Conservation (phyloP, 1,139 yeast species). For the Debaryomyces udenii region DNA sequence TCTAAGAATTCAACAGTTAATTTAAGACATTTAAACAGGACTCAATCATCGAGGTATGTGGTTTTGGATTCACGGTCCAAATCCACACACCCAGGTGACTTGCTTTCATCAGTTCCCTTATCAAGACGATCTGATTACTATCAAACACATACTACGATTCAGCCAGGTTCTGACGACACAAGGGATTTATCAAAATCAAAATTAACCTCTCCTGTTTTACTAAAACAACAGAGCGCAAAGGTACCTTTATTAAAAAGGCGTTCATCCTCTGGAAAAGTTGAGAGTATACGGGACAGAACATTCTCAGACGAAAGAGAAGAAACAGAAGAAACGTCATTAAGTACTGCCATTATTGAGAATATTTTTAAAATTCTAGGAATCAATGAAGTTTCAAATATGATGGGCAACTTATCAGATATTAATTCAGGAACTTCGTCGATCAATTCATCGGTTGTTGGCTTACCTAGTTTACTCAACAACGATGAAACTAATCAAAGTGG, state of each 20-base stretch:
- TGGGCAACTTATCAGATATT: constrained; percentile 11
- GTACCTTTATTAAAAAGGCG: constrained; percentile 2
- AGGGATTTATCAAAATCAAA: constrained; percentile 2
- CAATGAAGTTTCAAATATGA: constrained; percentile 33
- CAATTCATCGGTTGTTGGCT: constrained; percentile 33
- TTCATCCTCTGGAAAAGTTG: constrained; percentile 4
- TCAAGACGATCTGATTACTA: constrained; percentile 50
- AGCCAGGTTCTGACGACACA: constrained; percentile 9
- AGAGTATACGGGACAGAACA: constrained; percentile 22
- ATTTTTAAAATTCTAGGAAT: constrained; percentile 76
- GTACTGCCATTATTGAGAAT: constrained; percentile 74
- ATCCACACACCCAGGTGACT: constrained; percentile 77
- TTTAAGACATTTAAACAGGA: constrained; percentile 14
- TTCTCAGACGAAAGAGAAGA: constrained; percentile 69
- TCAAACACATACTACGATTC: constrained; percentile 18
- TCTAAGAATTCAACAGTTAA: constrained; percentile 8
- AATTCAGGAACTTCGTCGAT: constrained; percentile 26
- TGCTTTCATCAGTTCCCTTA: constrained; percentile 79
- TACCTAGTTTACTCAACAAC: constrained; percentile 27
- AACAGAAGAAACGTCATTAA: constrained; percentile 71
- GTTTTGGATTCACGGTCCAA: constrained; percentile 61
- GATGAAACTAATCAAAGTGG: constrained; percentile 14
- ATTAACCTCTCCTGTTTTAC: constrained; percentile 2
- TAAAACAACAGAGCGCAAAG: constrained; percentile 1
- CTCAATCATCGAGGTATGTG: constrained; percentile 58